Conservation (phyloP, 345 rosid genomes). For the Mangifera indica region DNA sequence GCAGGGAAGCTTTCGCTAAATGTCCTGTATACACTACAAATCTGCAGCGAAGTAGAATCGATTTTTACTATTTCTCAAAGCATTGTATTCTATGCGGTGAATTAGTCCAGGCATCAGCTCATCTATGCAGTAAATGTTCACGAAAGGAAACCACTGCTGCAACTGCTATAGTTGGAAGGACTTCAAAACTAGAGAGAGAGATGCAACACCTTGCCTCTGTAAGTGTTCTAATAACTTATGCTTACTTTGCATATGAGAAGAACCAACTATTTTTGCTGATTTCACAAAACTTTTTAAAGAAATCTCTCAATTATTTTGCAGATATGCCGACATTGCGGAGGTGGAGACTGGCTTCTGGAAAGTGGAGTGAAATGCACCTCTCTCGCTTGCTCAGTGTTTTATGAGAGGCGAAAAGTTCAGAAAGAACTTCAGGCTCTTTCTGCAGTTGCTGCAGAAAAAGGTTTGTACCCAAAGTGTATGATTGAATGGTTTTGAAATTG, state of each 20-base stretch:
- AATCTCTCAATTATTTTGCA: conserved; percentile 29
- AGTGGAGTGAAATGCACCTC: conserved; percentile 85
- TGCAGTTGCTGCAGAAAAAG: conserved; percentile 53
- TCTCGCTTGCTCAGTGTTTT: conserved; percentile 86
- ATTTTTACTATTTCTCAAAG: conserved; percentile 78
- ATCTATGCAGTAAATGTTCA: conserved; percentile 65
- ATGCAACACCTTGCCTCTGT: conserved; percentile 87
- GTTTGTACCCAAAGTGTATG: conserved; percentile 74
- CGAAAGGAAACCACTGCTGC: conserved; percentile 51
- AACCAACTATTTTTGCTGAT: background rate
- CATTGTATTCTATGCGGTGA: conserved; percentile 89
- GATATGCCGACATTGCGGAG: conserved; percentile 95
- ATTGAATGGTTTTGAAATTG: conserved; percentile 76
- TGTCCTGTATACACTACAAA: conserved; percentile 43
- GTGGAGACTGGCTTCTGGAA: conserved; percentile 90
- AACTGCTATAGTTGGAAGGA: conserved; percentile 65
- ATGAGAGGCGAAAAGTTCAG: conserved; percentile 87
- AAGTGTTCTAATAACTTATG: conserved; percentile 28
- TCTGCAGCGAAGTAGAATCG: conserved; percentile 67
- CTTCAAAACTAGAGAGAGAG: conserved; percentile 79
- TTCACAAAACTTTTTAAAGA: background rate
- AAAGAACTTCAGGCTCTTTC: conserved; percentile 76
- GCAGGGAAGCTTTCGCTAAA: conserved; percentile 60
- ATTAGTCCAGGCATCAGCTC: conserved; percentile 64
- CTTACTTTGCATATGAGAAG: background rate